These are phyloP conservation scores for Fusarium aywerte DNA, from an alignment of 2,329 filamentous ascomycete species.

Conservation along the genomic window DNA sequence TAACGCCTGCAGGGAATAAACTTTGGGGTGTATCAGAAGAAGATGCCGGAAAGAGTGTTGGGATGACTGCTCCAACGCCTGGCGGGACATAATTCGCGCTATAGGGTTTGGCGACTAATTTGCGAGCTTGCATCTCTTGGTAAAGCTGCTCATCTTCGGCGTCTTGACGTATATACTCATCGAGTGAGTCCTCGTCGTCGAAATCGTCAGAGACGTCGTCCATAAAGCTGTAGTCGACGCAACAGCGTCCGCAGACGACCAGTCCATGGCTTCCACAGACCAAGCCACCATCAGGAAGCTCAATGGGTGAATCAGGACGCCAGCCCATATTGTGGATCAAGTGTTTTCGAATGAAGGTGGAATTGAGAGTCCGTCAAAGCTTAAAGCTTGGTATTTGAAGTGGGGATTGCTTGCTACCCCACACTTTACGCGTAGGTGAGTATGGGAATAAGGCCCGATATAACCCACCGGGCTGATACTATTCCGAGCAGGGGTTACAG, in stretches of 20 bases:
- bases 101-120: no score
- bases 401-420: no score
- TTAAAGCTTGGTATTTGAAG: no score
- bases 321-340: not conserved
- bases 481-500: no score
- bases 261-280: slow-evolving; percentile 51
- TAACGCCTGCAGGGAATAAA: not conserved
- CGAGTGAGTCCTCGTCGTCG: slow-evolving; percentile 17
- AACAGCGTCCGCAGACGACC: slow-evolving; percentile 49
- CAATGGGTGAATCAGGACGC: slow-evolving; percentile 10
- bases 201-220: slow-evolving; percentile 42
- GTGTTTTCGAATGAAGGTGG: no score
- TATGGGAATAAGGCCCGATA: no score
- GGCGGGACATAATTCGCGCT: not conserved
- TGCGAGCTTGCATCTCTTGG: no score
- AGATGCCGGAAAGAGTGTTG: slow-evolving; percentile 29
- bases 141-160: not conserved
- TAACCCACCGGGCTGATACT: no score
- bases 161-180: not conserved
- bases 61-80: slow-evolving; percentile 24
- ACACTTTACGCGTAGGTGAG: no score
- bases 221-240: slow-evolving; percentile 52
- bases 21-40: not conserved
- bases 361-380: no score
- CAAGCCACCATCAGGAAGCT: slow-evolving; percentile 51